These are phyloP conservation scores for Curvularia hawaiiensis DNA, from an alignment of 2,329 filamentous ascomycete species.

Conservation along the genomic window DNA sequence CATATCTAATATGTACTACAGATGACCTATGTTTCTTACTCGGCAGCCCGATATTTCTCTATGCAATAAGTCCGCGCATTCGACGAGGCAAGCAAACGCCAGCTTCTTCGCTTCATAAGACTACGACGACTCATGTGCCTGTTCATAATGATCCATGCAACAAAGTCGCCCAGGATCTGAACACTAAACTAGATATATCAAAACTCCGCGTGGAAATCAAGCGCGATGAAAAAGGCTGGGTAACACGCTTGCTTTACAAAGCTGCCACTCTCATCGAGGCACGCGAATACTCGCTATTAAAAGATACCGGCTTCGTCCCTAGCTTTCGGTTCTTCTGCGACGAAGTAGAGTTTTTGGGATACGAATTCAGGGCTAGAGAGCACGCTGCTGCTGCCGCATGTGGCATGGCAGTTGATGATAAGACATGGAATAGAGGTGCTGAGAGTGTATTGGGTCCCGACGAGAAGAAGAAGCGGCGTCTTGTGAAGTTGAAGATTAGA, in stretches of 20 bases:
- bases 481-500: constrained; percentile 18
- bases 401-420: background rate
- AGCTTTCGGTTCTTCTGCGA: constrained; percentile 22
- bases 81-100: background rate
- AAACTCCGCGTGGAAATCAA: constrained; percentile 10
- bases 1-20: background rate
- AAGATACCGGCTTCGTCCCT: constrained; percentile 3
- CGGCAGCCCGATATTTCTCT: constrained; percentile 14
- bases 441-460: background rate
- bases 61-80: constrained; percentile 11
- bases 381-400: background rate
- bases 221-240: constrained; percentile 14
- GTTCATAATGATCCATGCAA: too few relatives aligned
- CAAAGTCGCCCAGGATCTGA: background rate
- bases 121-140: background rate
- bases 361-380: constrained; percentile 17
- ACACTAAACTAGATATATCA: background rate
- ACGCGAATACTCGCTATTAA: background rate
- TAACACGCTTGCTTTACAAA: constrained; percentile 8
- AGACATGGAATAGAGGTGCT: background rate
- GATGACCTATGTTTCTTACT: constrained; percentile 18
- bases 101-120: background rate
- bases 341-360: constrained; percentile 13
- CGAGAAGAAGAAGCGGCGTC: background rate
- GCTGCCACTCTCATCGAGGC: constrained; percentile 13